Percentiles rank a stretch among this genome's conserved stretches.
Evolutionary conservation across 441 rosid genomes (phyloP).

Genomic region (Gossypium lobatum): DNA sequence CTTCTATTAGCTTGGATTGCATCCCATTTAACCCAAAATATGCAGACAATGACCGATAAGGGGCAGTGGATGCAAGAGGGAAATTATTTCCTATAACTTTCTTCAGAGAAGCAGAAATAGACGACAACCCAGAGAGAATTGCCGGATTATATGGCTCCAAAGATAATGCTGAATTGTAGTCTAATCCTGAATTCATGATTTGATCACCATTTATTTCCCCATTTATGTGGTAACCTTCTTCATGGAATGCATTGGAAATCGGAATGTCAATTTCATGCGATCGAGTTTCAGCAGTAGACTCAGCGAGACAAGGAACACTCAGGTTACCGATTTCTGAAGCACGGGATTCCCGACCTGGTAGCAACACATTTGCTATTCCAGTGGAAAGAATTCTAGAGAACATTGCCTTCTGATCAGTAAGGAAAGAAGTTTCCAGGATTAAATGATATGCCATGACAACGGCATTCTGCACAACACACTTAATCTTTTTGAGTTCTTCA

Average conservation of each 20-base stretch:
- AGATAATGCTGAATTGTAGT: conserved; percentile 40
- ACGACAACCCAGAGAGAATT: conserved; percentile 66
- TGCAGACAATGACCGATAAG: conserved; percentile 44
- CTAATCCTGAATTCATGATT: conserved; percentile 28
- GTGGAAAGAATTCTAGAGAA: conserved; percentile 54
- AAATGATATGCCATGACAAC: conserved; percentile 74
- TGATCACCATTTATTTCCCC: conserved; percentile 31
- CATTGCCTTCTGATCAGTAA: conserved; percentile 83
- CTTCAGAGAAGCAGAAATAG: conserved; percentile 68
- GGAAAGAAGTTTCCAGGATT: conserved; percentile 86
- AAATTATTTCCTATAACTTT: conserved; percentile 47
- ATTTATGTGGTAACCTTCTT: conserved; percentile 27
- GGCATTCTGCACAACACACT: conserved; percentile 68
- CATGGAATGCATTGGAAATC: conserved; percentile 38
- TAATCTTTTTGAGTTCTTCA: conserved; percentile 76
- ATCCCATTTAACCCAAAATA: conserved; percentile 51
- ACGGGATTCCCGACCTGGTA: conserved; percentile 23
- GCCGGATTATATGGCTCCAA: conserved; percentile 75
- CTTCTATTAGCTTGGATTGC: conserved; percentile 28
- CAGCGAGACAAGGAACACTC: conserved; percentile 24
- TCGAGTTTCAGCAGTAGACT: conserved; percentile 24
- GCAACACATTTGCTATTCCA: conserved; percentile 27
- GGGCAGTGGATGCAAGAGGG: conserved; percentile 36
- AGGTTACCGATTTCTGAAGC: conserved; percentile 25
- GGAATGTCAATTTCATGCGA: conserved; percentile 39